Conservation (phyloP, 1,284 basidiomycete genomes). For the Amylostereum areolatum region DNA sequence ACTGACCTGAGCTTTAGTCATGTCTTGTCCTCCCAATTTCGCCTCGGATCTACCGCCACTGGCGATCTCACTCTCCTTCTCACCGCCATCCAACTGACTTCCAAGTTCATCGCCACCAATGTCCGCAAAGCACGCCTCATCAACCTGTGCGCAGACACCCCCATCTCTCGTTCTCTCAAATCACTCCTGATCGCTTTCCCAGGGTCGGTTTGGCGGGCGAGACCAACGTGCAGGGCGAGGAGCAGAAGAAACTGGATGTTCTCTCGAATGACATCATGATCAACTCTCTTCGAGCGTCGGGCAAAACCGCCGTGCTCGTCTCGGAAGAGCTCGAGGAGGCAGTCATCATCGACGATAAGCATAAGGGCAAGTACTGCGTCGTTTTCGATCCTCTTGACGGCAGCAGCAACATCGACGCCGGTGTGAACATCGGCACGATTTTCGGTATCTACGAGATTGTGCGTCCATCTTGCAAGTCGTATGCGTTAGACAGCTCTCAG, state of each 20-base stretch:
- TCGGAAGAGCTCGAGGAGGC: constrained; percentile 95
- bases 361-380: constrained; percentile 88
- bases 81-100: constrained; percentile 93
- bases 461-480: constrained; percentile 21
- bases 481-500: background rate
- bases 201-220: constrained; percentile 92
- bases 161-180: constrained; percentile 1
- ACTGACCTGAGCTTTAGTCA: constrained; percentile 44
- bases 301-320: constrained; percentile 95
- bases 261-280: constrained; percentile 99
- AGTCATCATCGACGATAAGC: constrained; percentile 77
- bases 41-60: constrained; percentile 73
- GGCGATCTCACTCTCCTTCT: constrained; percentile 95
- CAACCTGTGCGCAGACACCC: constrained; percentile 71
- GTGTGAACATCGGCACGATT: constrained; percentile 99
- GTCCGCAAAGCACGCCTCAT: constrained; percentile 96
- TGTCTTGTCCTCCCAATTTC: constrained; percentile 79
- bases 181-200: constrained; percentile 8
- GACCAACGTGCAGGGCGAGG: constrained; percentile 96
- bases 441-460: constrained; percentile 96
- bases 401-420: constrained; percentile 98
- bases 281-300: constrained; percentile 88
- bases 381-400: constrained; percentile 99
- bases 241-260: constrained; percentile 99
- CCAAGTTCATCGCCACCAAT: constrained; percentile 97